These are phyloP conservation scores for Mycena chlorophos DNA, from an alignment of 768 basidiomycete genomes.

Conservation along the genomic window DNA sequence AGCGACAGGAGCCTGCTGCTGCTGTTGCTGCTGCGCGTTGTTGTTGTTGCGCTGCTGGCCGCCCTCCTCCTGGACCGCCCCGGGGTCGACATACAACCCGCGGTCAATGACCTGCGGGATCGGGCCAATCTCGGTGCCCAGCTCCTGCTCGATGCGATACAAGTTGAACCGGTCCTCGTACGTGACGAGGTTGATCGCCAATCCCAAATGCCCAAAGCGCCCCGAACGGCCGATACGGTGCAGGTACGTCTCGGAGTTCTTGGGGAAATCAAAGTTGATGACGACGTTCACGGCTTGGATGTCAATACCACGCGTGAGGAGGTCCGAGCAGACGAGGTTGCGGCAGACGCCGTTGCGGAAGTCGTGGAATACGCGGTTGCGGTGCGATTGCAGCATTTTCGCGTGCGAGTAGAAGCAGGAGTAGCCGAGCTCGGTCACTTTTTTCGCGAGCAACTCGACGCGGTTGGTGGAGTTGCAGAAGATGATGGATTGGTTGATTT, in stretches of 20 bases:
- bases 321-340: slow-evolving; percentile 96
- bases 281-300: slow-evolving; percentile 99
- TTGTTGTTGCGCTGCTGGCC: too few relatives aligned
- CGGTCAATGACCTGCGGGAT: slow-evolving; percentile 92
- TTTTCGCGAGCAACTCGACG: slow-evolving; percentile 98
- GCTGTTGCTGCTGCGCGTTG: slow-evolving; percentile 35
- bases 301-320: slow-evolving; percentile 98
- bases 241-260: slow-evolving; percentile 98
- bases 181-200: slow-evolving; percentile 97
- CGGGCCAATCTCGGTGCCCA: slow-evolving; percentile 96
- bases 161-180: slow-evolving; percentile 98
- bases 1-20: slow-evolving; percentile 31
- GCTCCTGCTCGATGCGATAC: slow-evolving; percentile 97
- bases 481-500: slow-evolving; percentile 99
- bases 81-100: slow-evolving; percentile 88
- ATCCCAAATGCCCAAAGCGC: slow-evolving; percentile 93
- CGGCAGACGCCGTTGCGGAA: slow-evolving; percentile 98
- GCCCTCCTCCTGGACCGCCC: slow-evolving; percentile 44
- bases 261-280: slow-evolving; percentile 99
- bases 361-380: slow-evolving; percentile 99
- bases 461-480: slow-evolving; percentile 99
- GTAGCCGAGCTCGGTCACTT: slow-evolving; percentile 98
- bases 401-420: slow-evolving; percentile 99
- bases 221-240: slow-evolving; percentile 98
- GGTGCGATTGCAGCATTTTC: slow-evolving; percentile 98